phyloP scores from a whole-genome alignment of 2,329 filamentous ascomycete genomes.

The Fusarium nygamai region DNA sequence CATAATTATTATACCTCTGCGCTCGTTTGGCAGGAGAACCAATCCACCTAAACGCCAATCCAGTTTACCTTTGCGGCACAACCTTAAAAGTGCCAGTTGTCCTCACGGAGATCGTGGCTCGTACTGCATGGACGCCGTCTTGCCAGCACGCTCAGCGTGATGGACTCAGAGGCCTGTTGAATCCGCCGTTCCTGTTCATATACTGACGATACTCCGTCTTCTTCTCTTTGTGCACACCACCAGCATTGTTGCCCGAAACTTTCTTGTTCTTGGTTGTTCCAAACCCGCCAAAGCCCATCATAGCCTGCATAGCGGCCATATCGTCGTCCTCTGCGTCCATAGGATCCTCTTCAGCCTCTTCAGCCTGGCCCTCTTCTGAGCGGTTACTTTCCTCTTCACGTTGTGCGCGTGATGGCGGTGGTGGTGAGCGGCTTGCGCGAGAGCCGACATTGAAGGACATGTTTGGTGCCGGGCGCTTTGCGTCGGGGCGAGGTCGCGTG shows the following conservation, averaged over 20 bases:
- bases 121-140: not conserved
- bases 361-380: conserved; percentile 17
- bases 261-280: conserved; percentile 89
- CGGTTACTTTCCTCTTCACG: conserved; percentile 29
- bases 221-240: conserved; percentile 89
- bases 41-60: not conserved
- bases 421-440: conserved; percentile 42
- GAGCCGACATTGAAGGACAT: conserved; percentile 50
- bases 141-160: conserved; percentile 45
- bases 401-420: conserved; percentile 7
- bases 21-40: not conserved
- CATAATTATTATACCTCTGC: not conserved
- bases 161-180: conserved; percentile 80
- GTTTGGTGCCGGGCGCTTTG: conserved; percentile 29
- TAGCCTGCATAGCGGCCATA: conserved; percentile 77
- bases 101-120: conserved; percentile 1
- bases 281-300: conserved; percentile 93
- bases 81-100: not conserved
- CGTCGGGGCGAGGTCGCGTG: conserved; percentile 47
- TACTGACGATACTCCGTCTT: conserved; percentile 96
- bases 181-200: conserved; percentile 87
- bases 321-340: conserved; percentile 67
- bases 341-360: conserved; percentile 25
- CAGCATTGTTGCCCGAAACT: conserved; percentile 86
- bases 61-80: not conserved